phyloP scores from a whole-genome alignment of 176 grass and related monocot genomes.

The Chrysopogon serrulatus region DNA sequence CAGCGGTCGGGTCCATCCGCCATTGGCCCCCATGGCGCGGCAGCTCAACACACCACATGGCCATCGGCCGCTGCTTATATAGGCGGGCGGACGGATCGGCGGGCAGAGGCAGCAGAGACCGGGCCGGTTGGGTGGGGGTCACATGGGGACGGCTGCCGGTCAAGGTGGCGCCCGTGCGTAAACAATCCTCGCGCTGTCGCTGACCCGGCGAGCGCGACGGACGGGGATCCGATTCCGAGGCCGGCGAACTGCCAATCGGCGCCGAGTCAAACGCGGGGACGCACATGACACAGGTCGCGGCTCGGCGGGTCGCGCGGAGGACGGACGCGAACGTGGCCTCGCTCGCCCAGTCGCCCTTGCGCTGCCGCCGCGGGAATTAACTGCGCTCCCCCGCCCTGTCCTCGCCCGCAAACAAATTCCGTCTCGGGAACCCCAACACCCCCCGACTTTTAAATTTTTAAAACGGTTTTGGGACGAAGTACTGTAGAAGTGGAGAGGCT shows the following conservation, averaged over 20 bases:
- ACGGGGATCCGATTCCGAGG: slow-evolving; percentile 6
- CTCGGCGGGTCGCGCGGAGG: neutral
- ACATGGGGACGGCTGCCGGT: slow-evolving; percentile 17
- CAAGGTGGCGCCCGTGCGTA: neutral
- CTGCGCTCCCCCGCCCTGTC: neutral
- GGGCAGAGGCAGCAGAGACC: neutral
- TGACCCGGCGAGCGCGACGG: neutral
- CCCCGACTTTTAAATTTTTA: neutral
- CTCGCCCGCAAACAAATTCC: slow-evolving; percentile 18
- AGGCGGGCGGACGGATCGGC: neutral
- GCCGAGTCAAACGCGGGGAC: slow-evolving; percentile 16
- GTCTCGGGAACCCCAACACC: slow-evolving; percentile 32
- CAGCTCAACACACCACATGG: neutral
- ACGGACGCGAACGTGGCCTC: neutral
- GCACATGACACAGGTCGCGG: slow-evolving; percentile 11
- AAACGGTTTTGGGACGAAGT: neutral
- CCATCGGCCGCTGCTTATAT: neutral
- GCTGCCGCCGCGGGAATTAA: neutral
- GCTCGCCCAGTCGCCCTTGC: too few species aligned
- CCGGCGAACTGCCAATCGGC: slow-evolving; percentile 17
- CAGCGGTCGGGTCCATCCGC: too few species aligned
- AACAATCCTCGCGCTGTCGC: slow-evolving; percentile 14
- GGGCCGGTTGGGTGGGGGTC: neutral
- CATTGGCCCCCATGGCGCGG: neutral
- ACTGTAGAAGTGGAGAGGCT: neutral